Percentiles rank a stretch among this genome's conserved stretches.
Evolutionary conservation across 2,329 filamentous ascomycete genomes (phyloP).

Genomic region (Gliomastix tumulicola): DNA sequence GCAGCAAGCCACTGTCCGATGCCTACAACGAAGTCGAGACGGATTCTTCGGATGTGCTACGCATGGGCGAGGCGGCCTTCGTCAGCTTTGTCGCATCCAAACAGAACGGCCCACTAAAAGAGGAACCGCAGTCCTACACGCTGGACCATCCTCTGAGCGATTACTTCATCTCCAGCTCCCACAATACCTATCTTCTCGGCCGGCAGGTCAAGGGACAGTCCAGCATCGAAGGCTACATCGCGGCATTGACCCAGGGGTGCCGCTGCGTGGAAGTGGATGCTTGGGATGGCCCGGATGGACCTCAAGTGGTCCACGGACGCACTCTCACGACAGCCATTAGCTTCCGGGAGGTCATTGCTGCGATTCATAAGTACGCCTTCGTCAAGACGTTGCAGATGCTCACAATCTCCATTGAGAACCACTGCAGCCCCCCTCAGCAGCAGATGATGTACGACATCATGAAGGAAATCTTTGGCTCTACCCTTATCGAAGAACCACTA

Average conservation of each 20-base stretch:
- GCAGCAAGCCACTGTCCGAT: constrained; percentile 35
- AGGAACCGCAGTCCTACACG: constrained; percentile 50
- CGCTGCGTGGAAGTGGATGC: constrained; percentile 97
- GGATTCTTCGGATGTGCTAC: constrained; percentile 34
- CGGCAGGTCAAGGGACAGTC: constrained; percentile 85
- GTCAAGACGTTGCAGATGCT: constrained; percentile 79
- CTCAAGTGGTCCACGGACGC: constrained; percentile 83
- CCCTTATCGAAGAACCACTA: constrained; percentile 70
- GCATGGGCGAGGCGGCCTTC: constrained; percentile 75
- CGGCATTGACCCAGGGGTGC: constrained; percentile 79
- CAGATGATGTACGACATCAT: constrained; percentile 84
- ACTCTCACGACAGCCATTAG: constrained; percentile 84
- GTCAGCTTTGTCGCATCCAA: constrained; percentile 70
- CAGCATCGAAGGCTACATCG: constrained; percentile 92
- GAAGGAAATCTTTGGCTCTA: constrained; percentile 73
- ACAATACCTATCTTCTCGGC: constrained; percentile 94
- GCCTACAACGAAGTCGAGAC: too few relatives aligned
- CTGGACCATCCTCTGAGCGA: constrained; percentile 87
- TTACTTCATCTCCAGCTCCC: constrained; percentile 96
- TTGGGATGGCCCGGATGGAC: constrained; percentile 89
- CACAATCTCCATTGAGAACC: constrained; percentile 92
- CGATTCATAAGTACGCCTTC: constrained; percentile 94
- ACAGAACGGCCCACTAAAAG: constrained; percentile 61
- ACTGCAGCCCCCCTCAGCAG: constrained; percentile 81
- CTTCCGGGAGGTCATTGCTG: constrained; percentile 86